Base-by-base conservation (phyloP, 768 basidiomycete genomes). In the Termitomyces eurrhizus region DNA sequence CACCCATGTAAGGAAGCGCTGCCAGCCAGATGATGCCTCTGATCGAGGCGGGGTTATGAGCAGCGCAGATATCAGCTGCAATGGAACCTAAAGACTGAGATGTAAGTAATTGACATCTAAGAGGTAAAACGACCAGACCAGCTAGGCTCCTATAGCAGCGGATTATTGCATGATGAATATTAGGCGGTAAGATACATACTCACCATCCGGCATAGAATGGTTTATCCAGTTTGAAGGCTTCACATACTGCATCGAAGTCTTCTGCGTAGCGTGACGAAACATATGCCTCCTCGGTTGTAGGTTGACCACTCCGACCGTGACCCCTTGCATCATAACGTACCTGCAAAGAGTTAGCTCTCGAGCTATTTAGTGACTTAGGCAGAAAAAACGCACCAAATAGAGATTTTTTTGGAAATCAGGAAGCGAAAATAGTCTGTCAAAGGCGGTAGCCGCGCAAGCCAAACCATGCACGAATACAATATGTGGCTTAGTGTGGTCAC, bases 31-130 rank as follows among this genome's bases (percentile, higher is more conserved):
- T 56, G 56, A 61, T 56, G 24, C 63, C 63, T 8, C 50, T 61
- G 36, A 62, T 61, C 33, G 35, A 55, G 16, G 59, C 54, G 32
- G 64, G 64, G 48, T 59, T 36, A 24, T 61, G 42, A 8, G 57
- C 58, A 26, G 63, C 60, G 32, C 61, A 64, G 21, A 64, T 61
- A 32, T 64, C 64, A n/a, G 64, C 64, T 39, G 61, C 57, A 46
- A 64, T 49, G 21, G 48, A 26, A 49, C 48, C 48, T 49, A 26
- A 12, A 48, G 14, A 18, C 29, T 49, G 14, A 48, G 21, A 13
- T 2, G 24, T 49, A 7, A 49, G 14, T 24, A 26, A 49, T 3
- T 8, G 29, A 29, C 26, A 7, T 14, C 7, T 14, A 16, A 49
- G 6, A 18, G 2, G 48, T 32, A 3, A 49, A 49, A 12, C 12